phyloP scores from a whole-genome alignment of 257 asterid species.

The Solanum pinnatisectum region DNA sequence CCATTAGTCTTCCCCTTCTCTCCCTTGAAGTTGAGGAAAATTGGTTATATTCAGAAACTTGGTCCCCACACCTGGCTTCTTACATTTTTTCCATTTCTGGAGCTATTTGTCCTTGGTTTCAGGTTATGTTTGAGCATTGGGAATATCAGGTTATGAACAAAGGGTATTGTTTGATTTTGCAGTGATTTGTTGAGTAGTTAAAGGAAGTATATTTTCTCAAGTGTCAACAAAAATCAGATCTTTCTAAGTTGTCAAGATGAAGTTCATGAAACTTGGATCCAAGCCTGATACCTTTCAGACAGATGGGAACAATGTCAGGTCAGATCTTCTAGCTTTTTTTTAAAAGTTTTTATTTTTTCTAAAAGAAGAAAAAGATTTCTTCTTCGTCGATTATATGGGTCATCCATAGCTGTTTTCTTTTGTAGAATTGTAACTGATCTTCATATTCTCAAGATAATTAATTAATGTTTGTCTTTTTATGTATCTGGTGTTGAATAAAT shows the following conservation, averaged over 20 bases:
- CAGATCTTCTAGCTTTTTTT: slow-evolving; percentile 22
- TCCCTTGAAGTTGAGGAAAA: slow-evolving; percentile 24
- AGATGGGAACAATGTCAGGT: slow-evolving; percentile 68
- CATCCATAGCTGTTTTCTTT: background rate
- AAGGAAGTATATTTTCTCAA: slow-evolving; percentile 13
- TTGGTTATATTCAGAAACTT: slow-evolving; percentile 35
- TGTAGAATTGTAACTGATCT: background rate
- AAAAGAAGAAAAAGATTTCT: background rate
- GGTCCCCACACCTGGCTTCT: slow-evolving; percentile 55
- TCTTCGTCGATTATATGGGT: background rate
- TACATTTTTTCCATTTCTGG: slow-evolving; percentile 29
- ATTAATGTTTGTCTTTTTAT: background rate
- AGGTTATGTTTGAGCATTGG: slow-evolving; percentile 30
- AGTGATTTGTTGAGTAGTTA: slow-evolving; percentile 26
- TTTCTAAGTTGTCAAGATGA: slow-evolving; percentile 49
- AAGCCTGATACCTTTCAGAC: slow-evolving; percentile 84
- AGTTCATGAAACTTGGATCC: slow-evolving; percentile 99
- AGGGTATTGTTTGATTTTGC: slow-evolving; percentile 18
- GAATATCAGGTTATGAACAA: slow-evolving; percentile 28
- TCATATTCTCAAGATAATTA: background rate
- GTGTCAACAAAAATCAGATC: slow-evolving; percentile 22
- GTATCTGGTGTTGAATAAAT: background rate
- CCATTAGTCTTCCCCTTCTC: slow-evolving; percentile 14
- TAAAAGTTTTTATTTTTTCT: background rate
- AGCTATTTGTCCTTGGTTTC: slow-evolving; percentile 28